phyloP scores from a whole-genome alignment of 768 basidiomycete genomes.

The Lactifluus piperatus region DNA sequence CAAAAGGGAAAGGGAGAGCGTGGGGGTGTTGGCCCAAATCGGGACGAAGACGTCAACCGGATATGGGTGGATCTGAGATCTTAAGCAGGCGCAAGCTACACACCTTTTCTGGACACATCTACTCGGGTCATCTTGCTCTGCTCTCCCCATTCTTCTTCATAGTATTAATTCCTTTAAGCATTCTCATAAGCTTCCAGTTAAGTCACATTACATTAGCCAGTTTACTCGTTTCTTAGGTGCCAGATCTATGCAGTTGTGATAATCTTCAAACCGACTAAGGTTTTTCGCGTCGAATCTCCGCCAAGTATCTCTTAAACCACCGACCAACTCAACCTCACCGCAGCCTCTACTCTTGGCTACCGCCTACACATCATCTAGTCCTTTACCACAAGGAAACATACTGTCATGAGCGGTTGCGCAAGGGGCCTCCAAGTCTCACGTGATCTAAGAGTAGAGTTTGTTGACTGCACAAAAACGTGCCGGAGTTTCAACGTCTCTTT shows the following conservation, averaged over 20 bases:
- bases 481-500: conserved; percentile 23
- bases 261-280: background rate
- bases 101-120: conserved; percentile 32
- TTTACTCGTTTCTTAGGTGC: background rate
- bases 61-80: conserved; percentile 27
- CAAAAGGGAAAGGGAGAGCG: background rate
- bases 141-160: background rate
- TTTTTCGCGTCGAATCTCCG: conserved; percentile 10
- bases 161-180: background rate
- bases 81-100: conserved; percentile 26
- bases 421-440: conserved; percentile 17
- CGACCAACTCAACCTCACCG: background rate
- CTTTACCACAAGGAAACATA: background rate
- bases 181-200: background rate
- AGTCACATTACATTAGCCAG: background rate
- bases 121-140: conserved; percentile 20
- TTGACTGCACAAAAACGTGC: conserved; percentile 22
- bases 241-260: background rate
- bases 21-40: background rate
- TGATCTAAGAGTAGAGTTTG: conserved; percentile 23
- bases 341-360: background rate
- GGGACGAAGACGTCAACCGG: no score
- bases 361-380: background rate
- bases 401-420: conserved; percentile 1
- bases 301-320: background rate